Conservation (phyloP, 768 basidiomycete genomes). For the Grammothele lineata region DNA sequence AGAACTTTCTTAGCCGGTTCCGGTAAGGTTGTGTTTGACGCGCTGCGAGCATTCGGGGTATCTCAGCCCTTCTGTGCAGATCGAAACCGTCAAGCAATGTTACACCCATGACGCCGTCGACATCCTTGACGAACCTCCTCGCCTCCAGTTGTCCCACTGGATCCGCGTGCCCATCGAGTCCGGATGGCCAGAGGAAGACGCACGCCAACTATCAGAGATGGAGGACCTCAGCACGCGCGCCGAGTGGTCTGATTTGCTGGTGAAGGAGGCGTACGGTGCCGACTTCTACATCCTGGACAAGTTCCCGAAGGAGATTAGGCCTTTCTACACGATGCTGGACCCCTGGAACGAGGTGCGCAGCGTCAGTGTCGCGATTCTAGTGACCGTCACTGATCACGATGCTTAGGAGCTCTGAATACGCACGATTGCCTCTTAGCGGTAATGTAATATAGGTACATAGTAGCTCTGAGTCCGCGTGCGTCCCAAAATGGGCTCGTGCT, state of each 20-base stretch:
- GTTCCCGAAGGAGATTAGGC: conserved; percentile 90
- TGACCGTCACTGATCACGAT: no score
- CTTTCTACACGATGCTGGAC: conserved; percentile 99
- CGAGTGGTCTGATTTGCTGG: conserved; percentile 86
- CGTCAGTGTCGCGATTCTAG: no score
- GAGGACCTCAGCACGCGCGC: conserved; percentile 83
- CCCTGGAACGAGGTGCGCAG: conserved; percentile 77
- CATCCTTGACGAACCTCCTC: conserved; percentile 49
- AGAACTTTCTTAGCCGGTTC: conserved; percentile 71
- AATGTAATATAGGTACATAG: no score
- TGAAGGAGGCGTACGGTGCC: conserved; percentile 90
- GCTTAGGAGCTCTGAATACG: no score
- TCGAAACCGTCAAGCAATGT: conserved; percentile 40
- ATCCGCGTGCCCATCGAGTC: conserved; percentile 48
- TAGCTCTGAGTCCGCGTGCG: no score
- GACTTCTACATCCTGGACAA: conserved; percentile 98
- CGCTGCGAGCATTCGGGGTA: background rate
- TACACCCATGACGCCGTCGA: conserved; percentile 53
- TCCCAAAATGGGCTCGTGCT: no score
- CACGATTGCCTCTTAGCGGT: no score
- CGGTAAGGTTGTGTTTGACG: conserved; percentile 55
- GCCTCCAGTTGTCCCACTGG: conserved; percentile 45
- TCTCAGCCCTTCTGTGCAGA: conserved; percentile 13
- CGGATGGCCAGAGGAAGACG: conserved; percentile 33
- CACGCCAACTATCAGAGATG: conserved; percentile 32